Base-by-base conservation (phyloP, 495 filamentous ascomycete species). In the Xylaria flabelliformis region DNA sequence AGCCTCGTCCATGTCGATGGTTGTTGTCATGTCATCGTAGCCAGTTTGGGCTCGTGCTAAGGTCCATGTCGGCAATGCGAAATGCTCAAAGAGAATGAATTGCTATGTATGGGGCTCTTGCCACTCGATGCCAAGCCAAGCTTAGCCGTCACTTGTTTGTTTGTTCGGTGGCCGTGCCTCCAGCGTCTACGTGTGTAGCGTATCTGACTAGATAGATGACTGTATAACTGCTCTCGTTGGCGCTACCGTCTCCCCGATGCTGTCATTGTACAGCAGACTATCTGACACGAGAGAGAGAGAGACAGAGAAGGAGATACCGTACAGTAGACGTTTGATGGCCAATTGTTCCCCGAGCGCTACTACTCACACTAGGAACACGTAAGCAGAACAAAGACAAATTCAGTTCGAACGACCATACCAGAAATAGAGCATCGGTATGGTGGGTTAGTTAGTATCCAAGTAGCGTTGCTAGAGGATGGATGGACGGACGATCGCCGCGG, bases 71-170 rank as follows among this genome's bases (percentile, higher is more conserved):
- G 26, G 17, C 15, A 42, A 36, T 59, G 34, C 36, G 36, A 32
- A 32, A 59, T 32, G 59, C 59, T 26, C 34, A 58, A 34, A 4
- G 15, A 61, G 56, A 61, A 34, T 9, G 19, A 42, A 13, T 13
- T 55, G 5, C 7, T 59, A 59, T 59, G 56, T 59, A 59, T 59
- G 56, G 56, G 56, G 56, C 56, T 59, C 56, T 59, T 26, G 59
- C 36, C 39, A 63, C 39, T 17, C 36, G 34, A 15, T 63, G 59
- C 19, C 36, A 42, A 41, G 39, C 59, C 36, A 42, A 41, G 39
- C 59, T 15, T 15, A 26, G 59, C 39, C n/a, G 39, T 42, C 39
- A 15, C 32, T 17, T 29, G 17, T 26, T 24, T 29, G 17, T 26
- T 24, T 63, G 19, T 41, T 26, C 13, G 56, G 36, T 24, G 56